phyloP scores from a whole-genome alignment of 805 yeast genomes.

The Lipomyces chichibuensis region DNA sequence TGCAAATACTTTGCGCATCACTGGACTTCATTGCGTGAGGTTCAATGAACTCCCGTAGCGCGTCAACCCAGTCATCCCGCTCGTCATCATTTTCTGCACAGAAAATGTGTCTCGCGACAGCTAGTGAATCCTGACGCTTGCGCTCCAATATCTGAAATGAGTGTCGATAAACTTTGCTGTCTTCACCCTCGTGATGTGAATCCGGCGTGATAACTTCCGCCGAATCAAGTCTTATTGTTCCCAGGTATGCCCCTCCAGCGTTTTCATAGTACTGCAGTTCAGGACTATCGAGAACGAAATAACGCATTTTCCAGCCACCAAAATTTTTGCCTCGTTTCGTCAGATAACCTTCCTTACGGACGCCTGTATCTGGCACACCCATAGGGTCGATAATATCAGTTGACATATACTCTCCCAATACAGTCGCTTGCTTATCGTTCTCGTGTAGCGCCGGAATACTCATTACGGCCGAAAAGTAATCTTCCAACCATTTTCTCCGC shows the following conservation, averaged over 20 bases:
- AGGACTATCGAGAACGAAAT: conserved; percentile 68
- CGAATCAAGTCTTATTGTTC: conserved; percentile 54
- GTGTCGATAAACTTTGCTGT: conserved; percentile 52
- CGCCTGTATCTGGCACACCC: conserved; percentile 49
- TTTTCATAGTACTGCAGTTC: conserved; percentile 59
- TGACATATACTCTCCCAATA: conserved; percentile 67
- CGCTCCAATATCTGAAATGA: conserved; percentile 57
- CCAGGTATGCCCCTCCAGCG: conserved; percentile 59
- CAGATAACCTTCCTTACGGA: conserved; percentile 64
- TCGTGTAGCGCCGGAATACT: conserved; percentile 62
- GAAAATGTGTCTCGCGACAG: conserved; percentile 54
- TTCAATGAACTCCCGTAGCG: conserved; percentile 38
- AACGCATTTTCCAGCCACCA: conserved; percentile 70
- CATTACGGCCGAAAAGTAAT: conserved; percentile 62
- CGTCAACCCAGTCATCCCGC: conserved; percentile 71
- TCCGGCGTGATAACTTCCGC: conserved; percentile 50
- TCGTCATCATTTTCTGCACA: conserved; percentile 82
- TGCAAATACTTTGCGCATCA: conserved; percentile 4
- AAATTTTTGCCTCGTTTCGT: conserved; percentile 66
- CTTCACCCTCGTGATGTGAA: conserved; percentile 15
- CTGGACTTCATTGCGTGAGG: background rate
- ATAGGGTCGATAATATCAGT: conserved; percentile 64
- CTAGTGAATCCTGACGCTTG: conserved; percentile 44
- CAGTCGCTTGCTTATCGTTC: conserved; percentile 48
- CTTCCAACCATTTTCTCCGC: conserved; percentile 58